Evolutionary conservation across 805 yeast genomes (phyloP).

Genomic region (Kluyveromyces starmeri): DNA sequence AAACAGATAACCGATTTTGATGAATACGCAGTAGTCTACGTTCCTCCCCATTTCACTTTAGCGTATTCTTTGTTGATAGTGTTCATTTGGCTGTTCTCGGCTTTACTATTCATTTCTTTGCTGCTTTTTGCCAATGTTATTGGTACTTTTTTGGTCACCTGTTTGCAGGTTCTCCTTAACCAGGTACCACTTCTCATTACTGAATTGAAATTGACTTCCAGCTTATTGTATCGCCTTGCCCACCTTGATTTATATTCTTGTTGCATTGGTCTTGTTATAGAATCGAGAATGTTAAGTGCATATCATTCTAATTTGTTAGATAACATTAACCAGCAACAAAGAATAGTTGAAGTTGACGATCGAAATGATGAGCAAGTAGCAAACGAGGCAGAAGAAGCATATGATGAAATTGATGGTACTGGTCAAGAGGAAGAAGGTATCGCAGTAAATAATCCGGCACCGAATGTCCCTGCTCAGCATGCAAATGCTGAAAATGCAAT

Average conservation of each 20-base stretch:
- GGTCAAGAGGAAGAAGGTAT: no score
- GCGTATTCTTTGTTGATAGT: constrained; percentile 41
- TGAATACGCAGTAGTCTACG: constrained; percentile 66
- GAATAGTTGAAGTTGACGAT: not conserved
- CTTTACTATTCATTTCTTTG: constrained; percentile 26
- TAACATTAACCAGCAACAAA: not conserved
- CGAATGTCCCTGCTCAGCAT: no score
- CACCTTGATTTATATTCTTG: no score
- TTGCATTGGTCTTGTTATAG: no score
- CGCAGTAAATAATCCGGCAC: no score
- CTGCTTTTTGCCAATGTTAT: constrained; percentile 9
- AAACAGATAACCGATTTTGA: constrained; percentile 34
- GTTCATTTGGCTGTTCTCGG: constrained; percentile 39
- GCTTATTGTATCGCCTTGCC: no score
- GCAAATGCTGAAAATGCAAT: no score
- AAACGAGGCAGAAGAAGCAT: not conserved
- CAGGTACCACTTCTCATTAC: no score
- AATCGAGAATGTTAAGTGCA: no score
- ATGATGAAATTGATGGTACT: no score
- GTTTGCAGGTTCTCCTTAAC: not conserved
- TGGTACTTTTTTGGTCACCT: not conserved
- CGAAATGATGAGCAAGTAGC: not conserved
- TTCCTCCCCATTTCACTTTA: constrained; percentile 67
- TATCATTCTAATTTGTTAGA: constrained; percentile 1
- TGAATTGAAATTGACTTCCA: no score